Evolutionary conservation across 1,284 basidiomycete species (phyloP), one percentile per base, ranked within the genome.

Genomic region (Ganoderma leucocontextum): DNA sequence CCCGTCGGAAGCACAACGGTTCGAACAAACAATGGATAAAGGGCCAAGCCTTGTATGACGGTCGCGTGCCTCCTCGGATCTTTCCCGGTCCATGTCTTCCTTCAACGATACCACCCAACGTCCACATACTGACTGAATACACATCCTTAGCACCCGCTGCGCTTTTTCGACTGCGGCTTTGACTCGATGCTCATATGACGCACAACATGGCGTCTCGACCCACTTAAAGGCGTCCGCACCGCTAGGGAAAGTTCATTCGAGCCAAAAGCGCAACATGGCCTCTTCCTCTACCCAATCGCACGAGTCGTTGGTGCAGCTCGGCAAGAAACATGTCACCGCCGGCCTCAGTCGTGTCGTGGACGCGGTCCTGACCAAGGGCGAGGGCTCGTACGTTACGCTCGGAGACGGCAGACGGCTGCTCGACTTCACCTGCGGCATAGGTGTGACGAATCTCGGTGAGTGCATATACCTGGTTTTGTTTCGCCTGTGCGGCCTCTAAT

Each of bases 381-480:
- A 90, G 75, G 95, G 95, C 13, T 90, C 93, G 1, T 93, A 91
- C 76, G 89, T 95, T 66, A 83, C 83, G 42, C 87, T 91, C 68
- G 84, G 89, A 55, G 91, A 95, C 72, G 95, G 94, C 6, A 85
- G 87, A 66, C 85, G 82, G 74, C 77, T 93, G 76, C 85, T 97
- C 62, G 95, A 96, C 80, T 96, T 96, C 75, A 96, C 93, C 5
- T 89, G 87, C 75, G 95, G 95, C 33, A 97, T 96, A 75, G 94
- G 92, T 47, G 91, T 96, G 0, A 94, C 92, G 0, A 90, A 87
- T 76, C 83, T 95, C 38, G 93, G 92, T 93, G 63, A 69, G 84
- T 67, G 4, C 29, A 44, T 25, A 10, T 36, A 2, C 22, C 22
- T 12, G n/a, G 4, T 22, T 10, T 5, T 10, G 19, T 53, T 19